Base-by-base conservation (phyloP, 192 early-diverging fungal genomes). In the Rhizoclosmatium sp. region DNA sequence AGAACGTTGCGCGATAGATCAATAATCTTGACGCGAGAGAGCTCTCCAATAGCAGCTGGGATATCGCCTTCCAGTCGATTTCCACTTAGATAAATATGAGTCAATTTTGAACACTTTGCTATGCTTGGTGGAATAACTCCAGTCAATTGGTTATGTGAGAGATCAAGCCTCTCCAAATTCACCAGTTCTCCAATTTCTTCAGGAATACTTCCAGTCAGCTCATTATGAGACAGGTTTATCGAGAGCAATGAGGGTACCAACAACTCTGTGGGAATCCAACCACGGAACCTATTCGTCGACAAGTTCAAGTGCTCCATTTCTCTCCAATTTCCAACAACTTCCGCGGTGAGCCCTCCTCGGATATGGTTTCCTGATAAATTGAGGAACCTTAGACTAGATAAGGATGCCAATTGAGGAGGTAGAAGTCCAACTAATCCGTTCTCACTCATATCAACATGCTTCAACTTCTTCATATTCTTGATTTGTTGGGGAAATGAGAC, bases 61-160 rank as follows among this genome's bases (percentile, higher is more conserved):
- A 65, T 65, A 39, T 65, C 64, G 39, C 64, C 64, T 16, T 65
- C 64, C n/a, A 65, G 40, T 14, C 14, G 3, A 40, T 65, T 65
- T 3, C n/a, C 12, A 41, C 40, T 4, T 12, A 65, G 39, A 39
- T 65, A n/a, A 12, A 65, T 14, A 40, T 39, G 64, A 7, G 40
- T 31, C 12, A 65, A 40, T 65, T 16, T 12, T 2, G 16, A 14
- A n/a, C n/a, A 39, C 2, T 19, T 31, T 19, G 21, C 64, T 39
- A 65, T 65, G 12, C 12, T 65, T 16, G 31, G 31, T 31, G 31
- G 31, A 31, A 31, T 31, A 31, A 31, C 31, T 31, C 31, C 31
- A 31, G 31, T 31, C 31, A 31, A 31, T 31, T 31, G 31, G 31
- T 31, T 31, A 31, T 31, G 31, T 0, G 31, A 31, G 31, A 31